A percentile compares a stretch with the other conserved stretches of the same genome.
These are phyloP conservation scores for Auriscalpium vulgare DNA, from an alignment of 768 basidiomycete genomes.

Conservation along the genomic window DNA sequence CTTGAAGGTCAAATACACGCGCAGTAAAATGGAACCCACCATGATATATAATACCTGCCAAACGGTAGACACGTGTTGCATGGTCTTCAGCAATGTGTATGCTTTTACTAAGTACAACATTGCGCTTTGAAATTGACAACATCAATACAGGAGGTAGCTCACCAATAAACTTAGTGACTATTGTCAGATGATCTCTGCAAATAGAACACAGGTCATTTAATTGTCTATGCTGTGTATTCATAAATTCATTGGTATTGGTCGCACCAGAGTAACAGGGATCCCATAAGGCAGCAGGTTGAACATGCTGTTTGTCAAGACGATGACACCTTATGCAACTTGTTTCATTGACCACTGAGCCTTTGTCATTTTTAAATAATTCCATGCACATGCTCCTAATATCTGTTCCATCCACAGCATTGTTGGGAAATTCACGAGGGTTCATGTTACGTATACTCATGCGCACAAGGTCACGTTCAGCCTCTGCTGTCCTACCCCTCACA, in stretches of 20 bases:
- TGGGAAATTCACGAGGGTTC: background rate
- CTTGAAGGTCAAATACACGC: conserved; percentile 11
- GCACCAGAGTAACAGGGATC: no score
- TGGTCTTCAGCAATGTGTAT: background rate
- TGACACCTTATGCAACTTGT: no score
- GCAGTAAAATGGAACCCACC: conserved; percentile 18
- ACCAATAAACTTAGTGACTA: no score
- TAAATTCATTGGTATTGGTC: no score
- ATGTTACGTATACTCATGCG: background rate
- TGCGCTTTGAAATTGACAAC: no score
- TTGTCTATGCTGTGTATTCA: no score
- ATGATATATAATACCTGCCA: conserved; percentile 19
- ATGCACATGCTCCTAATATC: background rate
- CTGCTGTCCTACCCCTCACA: background rate
- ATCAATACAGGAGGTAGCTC: no score
- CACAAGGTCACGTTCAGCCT: background rate
- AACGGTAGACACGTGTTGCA: no score
- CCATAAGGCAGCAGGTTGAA: no score
- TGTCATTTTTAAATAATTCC: background rate
- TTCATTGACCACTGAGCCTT: background rate
- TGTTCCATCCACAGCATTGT: background rate
- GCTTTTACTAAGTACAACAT: no score
- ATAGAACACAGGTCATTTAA: no score
- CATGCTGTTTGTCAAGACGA: background rate
- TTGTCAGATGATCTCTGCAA: no score